phyloP scores from a whole-genome alignment of 31 red algal species.

The Bonnemaisonia californica region DNA sequence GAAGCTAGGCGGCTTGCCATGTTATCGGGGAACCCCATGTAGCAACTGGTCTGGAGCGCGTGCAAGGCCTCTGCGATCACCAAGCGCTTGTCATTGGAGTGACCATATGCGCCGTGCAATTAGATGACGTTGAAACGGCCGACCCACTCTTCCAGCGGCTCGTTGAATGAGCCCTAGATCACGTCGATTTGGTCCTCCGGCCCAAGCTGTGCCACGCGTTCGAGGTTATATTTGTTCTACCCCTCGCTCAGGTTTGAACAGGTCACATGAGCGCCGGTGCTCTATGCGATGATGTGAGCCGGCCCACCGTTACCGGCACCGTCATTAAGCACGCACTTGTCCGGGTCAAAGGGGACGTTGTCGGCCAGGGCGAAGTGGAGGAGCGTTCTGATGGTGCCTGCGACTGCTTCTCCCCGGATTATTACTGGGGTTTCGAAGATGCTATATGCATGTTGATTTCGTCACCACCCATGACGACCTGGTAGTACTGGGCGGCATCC shows the following conservation, averaged over 20 bases:
- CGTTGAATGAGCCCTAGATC: background rate
- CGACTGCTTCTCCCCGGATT: background rate
- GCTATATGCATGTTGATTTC: background rate
- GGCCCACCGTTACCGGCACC: background rate
- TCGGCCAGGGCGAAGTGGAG: background rate
- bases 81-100: background rate
- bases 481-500: background rate
- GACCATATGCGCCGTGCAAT: background rate
- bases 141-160: background rate
- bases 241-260: background rate
- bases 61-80: background rate
- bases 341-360: background rate
- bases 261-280: background rate
- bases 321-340: background rate
- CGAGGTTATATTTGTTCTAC: background rate
- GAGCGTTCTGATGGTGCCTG: background rate
- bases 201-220: background rate
- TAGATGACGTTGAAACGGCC: background rate
- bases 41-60: background rate
- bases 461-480: background rate
- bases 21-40: background rate
- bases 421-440: background rate
- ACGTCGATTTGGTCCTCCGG: background rate
- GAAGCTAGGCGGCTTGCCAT: background rate
- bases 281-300: background rate